Evolutionary conservation across 2,329 filamentous ascomycete species (phyloP), one percentile per base, ranked within the genome.

Genomic region (Aphanoascus verrucosus): DNA sequence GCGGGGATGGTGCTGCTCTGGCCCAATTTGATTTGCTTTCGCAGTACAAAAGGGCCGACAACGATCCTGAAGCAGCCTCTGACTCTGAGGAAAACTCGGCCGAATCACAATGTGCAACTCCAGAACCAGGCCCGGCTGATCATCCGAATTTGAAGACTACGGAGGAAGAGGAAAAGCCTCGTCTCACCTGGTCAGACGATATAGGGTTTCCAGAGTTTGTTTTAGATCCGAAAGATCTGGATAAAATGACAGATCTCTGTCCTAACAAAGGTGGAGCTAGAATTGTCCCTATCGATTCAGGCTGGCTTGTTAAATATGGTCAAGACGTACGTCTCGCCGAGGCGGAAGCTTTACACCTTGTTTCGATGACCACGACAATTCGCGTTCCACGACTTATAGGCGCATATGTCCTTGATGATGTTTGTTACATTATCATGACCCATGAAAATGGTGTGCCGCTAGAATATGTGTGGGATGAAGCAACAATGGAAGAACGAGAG

Each of bases 301-400:
- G 32, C 20, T 53, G 40, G 37, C 31, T 56, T 5, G 50, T 56
- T n/a, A 55, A 55, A 52, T 55, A 49, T 31, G 54, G 54, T 6
- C 14, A n/a, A 5, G 43, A 40, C 3, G 45, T 55, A 17, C 31
- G 44, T n/a, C 49, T 55, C 15, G 54, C 54, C n/a, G 49, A 55
- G 53, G 54, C 54, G 14, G 54, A 55, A 49, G 54, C 54, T 11
- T 49, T 55, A 43, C 54, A 55, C 19, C 40, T 55, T 2, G 45
- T 48, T 20, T 37, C 54, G 12, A 48, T 32, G 6, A 20, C 49
- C 11, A 55, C 54, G 15, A 55, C 42, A 6, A 52, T 55, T 42
- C 15, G 35, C 2, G 15, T 28, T 14, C 54, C 54, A 12, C 23
- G 23, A 1, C n/a, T 55, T 7, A 48, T 49, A n/a, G 31, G 34